Base-by-base conservation (phyloP, 2,329 filamentous ascomycete genomes). In the Chrysoporthe deuterocubensis region DNA sequence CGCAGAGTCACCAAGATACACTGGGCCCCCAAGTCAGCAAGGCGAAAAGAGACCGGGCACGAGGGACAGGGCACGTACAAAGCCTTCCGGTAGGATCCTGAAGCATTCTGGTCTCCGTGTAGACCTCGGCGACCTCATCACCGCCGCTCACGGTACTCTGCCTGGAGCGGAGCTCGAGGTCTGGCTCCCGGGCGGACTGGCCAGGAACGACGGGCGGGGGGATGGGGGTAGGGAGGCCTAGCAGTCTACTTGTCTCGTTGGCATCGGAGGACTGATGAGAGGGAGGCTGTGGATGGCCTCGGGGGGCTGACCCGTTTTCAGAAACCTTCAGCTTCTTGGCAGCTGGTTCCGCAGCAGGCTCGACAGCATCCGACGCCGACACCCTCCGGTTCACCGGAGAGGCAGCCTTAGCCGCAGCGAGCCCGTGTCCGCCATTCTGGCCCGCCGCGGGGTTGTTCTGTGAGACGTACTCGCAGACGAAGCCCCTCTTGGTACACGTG, bases 1-100 rank as follows among this genome's bases (percentile, higher is more conserved):
- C 0, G 87, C 87, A 1, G 88, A 87, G 71, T 89, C 86, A n/a
- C 88, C 88, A 69, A 89, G 81, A 70, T 89, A 90, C 87, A 43
- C 0, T 42, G 26, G 26, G 4, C 1, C 63, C 52, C 68, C 68
- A 26, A 9, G 68, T 74, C 56, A 74, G 73, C 16, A 46, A 37
- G 62, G 21, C 43, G 32, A 8, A 26, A 26, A 7, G 14, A 44
- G 16, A n/a, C 40, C 34, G 4, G 44, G 61, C 26, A 13, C 42
- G 43, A 48, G 26, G 37, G 52, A 32, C 11, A 3, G 6, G 6
- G 11, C 2, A 82, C 85, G 76, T 78, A 88, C 86, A 78, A 44
- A 89, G 77, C 71, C 85, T 81, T 11, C 87, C 86, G 0, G 83
- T 86, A 13, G 82, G 82, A 73, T 90, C 87, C 71, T 87, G 82